Base-by-base conservation (phyloP, 306 rosid species). In the Adenanthera pavonina region DNA sequence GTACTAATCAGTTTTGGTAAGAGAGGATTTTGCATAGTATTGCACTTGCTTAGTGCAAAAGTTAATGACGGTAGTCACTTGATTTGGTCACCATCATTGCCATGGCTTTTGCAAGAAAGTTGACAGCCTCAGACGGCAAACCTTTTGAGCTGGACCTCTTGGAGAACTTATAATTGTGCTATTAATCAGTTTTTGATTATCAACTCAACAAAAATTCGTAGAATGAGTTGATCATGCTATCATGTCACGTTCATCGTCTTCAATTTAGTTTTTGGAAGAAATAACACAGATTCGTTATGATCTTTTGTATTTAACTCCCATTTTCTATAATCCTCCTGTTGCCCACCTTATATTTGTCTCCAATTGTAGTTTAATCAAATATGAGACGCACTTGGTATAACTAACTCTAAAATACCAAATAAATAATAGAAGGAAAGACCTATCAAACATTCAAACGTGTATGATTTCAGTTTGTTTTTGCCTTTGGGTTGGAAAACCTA, bases 41-140 rank as follows among this genome's bases (percentile, higher is more conserved):
- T 16, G 20, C 10, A 67, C 7, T 67, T 66, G 0, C 6, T 33
- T 34, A 35, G 62, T 16, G 43, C 14, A 54, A 35, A 74, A 6
- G 38, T 19, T 54, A n/a, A 54, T 13, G 66, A 25, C 2, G 38
- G 11, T n/a, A 12, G 36, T 54, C 30, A 36, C n/a, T 59, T 30
- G 35, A 59, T 59, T 62, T 62, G 38, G 43, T 62, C 43, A 13
- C n/a, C 11, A 62, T 14, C 71, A 59, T 34, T 33, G 33, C 15
- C 80, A 75, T 34, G 25, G 67, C 49, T 70, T 76, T 36, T 53
- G 77, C 84, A 80, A 80, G 69, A 83, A 41, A 54, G 34, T 20
- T 60, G 53, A 34, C 71, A 35, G 19, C 62, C 36, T 57, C n/a
- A 57, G 65, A 76, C 79, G 73, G 77, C 81, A 56, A 25, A 59